Conservation (phyloP, 2,329 filamentous ascomycete genomes). For the Orbilia brochopaga region DNA sequence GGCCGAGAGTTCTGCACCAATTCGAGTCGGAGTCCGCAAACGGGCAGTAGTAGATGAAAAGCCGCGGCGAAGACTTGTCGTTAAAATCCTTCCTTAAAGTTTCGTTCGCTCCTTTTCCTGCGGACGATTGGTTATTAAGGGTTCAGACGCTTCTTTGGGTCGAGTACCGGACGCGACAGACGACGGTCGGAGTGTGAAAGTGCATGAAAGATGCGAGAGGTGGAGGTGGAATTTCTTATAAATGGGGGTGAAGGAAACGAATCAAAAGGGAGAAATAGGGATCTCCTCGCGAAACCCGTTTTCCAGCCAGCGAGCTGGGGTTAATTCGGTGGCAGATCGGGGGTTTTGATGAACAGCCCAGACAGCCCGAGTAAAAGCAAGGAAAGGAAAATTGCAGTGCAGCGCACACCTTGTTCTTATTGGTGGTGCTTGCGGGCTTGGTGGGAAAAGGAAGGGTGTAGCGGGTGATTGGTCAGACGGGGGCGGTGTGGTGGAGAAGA, state of each 20-base stretch:
- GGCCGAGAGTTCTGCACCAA: conserved; percentile 18
- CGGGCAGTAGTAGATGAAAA: conserved; percentile 4
- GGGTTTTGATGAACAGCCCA: conserved; percentile 47
- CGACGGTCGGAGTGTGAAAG: conserved; percentile 23
- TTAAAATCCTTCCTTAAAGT: not conserved
- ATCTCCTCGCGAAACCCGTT: conserved; percentile 51
- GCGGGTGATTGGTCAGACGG: conserved; percentile 50
- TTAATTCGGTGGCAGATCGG: conserved; percentile 50
- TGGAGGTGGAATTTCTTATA: conserved; percentile 49
- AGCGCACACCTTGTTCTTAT: conserved; percentile 24
- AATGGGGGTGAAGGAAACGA: conserved; percentile 49
- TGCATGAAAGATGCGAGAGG: conserved; percentile 23
- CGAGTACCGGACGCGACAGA: conserved; percentile 46
- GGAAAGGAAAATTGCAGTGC: conserved; percentile 43
- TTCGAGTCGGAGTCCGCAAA: conserved; percentile 24
- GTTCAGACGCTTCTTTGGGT: conserved; percentile 21
- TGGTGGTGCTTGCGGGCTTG: conserved; percentile 37
- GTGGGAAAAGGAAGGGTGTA: conserved; percentile 52
- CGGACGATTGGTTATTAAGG: conserved; percentile 45
- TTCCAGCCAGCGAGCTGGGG: conserved; percentile 45
- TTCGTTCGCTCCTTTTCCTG: conserved; percentile 11
- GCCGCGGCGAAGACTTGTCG: conserved; percentile 4
- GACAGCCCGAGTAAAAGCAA: conserved; percentile 42
- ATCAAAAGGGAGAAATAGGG: conserved; percentile 51
- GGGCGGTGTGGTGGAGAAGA: conserved; percentile 47